Percentiles rank a stretch among this genome's conserved stretches.
phyloP scores from a whole-genome alignment of 2,329 filamentous ascomycete genomes.

The Calycina marina region DNA sequence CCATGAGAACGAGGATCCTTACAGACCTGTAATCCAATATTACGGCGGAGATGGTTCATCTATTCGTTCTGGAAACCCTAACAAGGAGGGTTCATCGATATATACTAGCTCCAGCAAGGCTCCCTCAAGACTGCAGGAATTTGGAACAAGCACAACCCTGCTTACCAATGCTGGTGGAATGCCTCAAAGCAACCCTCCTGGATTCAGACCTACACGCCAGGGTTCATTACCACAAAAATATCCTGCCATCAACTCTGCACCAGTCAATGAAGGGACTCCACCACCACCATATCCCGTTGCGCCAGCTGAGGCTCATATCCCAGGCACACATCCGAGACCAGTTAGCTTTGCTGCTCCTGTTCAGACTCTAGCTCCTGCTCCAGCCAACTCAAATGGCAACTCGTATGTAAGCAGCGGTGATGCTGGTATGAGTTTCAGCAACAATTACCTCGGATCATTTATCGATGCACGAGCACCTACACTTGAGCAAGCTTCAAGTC shows the following conservation, averaged over 20 bases:
- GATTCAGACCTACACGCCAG: conserved; percentile 24
- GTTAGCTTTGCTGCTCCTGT: conserved; percentile 7
- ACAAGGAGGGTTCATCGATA: conserved; percentile 26
- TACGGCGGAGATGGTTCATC: conserved; percentile 41
- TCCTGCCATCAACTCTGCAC: conserved; percentile 21
- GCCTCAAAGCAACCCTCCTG: conserved; percentile 13
- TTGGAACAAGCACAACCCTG: conserved; percentile 11
- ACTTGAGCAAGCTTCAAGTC: too few relatives aligned
- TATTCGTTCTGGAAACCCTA: conserved; percentile 34
- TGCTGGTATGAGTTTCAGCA: conserved; percentile 14
- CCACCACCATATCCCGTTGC: conserved; percentile 11
- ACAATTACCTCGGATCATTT: conserved; percentile 20
- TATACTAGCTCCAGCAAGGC: conserved; percentile 28
- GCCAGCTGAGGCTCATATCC: conserved; percentile 13
- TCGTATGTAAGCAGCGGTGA: conserved; percentile 8
- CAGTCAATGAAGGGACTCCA: conserved; percentile 19
- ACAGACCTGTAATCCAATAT: conserved; percentile 49
- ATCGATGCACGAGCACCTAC: conserved; percentile 10
- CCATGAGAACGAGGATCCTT: conserved; percentile 68
- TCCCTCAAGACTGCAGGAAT: conserved; percentile 15
- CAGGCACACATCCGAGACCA: conserved; percentile 4
- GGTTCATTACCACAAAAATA: conserved; percentile 32
- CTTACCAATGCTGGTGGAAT: conserved; percentile 16
- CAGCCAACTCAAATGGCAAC: conserved; percentile 5
- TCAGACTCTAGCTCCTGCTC: conserved; percentile 6